Percentiles rank a stretch among this genome's conserved stretches.
These are phyloP conservation scores for Pneumocystis carinii DNA, from an alignment of 1,139 yeast genomes.

Conservation along the genomic window DNA sequence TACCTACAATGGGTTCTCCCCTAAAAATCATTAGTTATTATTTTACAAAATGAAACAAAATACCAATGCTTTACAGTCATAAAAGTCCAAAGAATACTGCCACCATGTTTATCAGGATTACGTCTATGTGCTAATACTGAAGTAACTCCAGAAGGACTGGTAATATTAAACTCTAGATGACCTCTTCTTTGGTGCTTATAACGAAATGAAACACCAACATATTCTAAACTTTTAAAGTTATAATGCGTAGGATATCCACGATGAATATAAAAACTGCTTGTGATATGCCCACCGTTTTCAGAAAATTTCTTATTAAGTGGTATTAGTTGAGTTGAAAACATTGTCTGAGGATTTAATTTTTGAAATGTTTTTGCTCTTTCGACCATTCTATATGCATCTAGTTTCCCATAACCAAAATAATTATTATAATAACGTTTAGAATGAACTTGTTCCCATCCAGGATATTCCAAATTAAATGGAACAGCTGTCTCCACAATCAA, in stretches of 20 bases:
- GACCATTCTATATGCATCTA: conserved; percentile 70
- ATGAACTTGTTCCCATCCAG: conserved; percentile 47
- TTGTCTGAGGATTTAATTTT: conserved; percentile 78
- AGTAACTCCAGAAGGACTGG: conserved; percentile 59
- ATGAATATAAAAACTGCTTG: conserved; percentile 35
- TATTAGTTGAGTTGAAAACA: conserved; percentile 44
- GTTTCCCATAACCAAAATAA: conserved; percentile 80
- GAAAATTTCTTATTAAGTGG: conserved; percentile 23
- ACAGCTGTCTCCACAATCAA: conserved; percentile 58
- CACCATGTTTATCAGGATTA: conserved; percentile 36
- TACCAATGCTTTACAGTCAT: conserved; percentile 96
- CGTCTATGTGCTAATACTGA: conserved; percentile 70
- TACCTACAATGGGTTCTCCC: conserved; percentile 70
- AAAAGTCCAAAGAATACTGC: conserved; percentile 68
- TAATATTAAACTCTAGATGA: conserved; percentile 44
- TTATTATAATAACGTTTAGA: conserved; percentile 62
- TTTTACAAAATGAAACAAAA: background rate
- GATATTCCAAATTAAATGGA: conserved; percentile 53
- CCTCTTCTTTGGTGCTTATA: conserved; percentile 58
- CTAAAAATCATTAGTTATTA: background rate
- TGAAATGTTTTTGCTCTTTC: conserved; percentile 64
- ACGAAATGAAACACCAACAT: conserved; percentile 67
- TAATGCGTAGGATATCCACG: conserved; percentile 36
- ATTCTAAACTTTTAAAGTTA: conserved; percentile 65
- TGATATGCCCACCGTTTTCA: conserved; percentile 21